Conservation (phyloP, 306 rosid genomes). For the Prunus dulcis region DNA sequence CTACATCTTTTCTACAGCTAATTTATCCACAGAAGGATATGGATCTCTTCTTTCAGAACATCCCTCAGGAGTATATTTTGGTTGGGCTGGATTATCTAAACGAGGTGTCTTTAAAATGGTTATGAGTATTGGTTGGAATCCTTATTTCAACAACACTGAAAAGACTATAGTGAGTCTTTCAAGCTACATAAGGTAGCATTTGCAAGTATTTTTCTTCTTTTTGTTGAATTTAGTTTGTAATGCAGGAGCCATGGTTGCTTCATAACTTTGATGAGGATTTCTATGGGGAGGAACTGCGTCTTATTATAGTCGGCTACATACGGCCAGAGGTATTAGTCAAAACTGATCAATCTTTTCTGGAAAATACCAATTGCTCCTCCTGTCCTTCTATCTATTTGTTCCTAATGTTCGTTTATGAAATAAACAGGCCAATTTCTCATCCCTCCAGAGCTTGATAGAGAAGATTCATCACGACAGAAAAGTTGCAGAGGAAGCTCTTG, state of each 20-base stretch:
- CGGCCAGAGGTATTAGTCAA: conserved; percentile 71
- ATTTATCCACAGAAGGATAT: conserved; percentile 65
- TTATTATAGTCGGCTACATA: conserved; percentile 84
- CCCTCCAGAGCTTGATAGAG: conserved; percentile 67
- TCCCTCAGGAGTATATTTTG: conserved; percentile 90
- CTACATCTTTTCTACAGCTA: conserved; percentile 50
- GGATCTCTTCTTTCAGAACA: conserved; percentile 63
- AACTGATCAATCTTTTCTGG: neutral
- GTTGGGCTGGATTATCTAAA: conserved; percentile 77
- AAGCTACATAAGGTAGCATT: conserved; percentile 9
- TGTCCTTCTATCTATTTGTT: neutral
- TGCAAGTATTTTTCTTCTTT: conserved; percentile 11
- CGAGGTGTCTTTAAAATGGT: conserved; percentile 86
- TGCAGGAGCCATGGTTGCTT: conserved; percentile 97
- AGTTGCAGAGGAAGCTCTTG: conserved; percentile 76
- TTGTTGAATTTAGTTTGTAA: conserved; percentile 9
- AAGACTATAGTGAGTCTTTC: conserved; percentile 71
- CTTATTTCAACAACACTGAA: conserved; percentile 77
- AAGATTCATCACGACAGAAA: conserved; percentile 76
- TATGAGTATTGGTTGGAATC: conserved; percentile 93
- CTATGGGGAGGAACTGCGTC: conserved; percentile 77
- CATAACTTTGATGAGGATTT: conserved; percentile 71
- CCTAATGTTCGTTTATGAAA: conserved; percentile 12
- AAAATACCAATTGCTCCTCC: neutral
- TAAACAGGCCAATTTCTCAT: conserved; percentile 74